Conservation (phyloP, 768 basidiomycete genomes). For the Tulasnella sp. region DNA sequence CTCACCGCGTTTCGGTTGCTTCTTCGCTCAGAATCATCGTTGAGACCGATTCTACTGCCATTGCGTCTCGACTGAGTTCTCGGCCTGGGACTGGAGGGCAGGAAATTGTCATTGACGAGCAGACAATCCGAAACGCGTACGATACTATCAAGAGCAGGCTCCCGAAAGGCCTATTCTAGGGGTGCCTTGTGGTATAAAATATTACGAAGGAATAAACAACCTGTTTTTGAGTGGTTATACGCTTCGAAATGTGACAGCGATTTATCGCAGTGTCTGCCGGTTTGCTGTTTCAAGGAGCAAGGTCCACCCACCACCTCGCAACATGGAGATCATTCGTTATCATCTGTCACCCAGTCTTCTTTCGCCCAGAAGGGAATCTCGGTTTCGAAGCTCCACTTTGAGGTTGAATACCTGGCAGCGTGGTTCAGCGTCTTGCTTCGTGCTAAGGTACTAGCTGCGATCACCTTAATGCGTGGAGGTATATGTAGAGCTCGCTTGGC, state of each 20-base stretch:
- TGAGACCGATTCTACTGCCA: conserved; percentile 93
- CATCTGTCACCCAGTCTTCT: conserved; percentile 33
- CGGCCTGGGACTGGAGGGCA: conserved; percentile 65
- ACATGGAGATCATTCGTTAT: not conserved
- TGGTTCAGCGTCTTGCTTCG: conserved; percentile 34
- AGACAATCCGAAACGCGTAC: conserved; percentile 90
- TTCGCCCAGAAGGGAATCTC: conserved; percentile 86
- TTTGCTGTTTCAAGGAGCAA: no score
- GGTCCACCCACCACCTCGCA: not conserved
- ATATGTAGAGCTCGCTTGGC: conserved; percentile 91
- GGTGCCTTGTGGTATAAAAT: not conserved
- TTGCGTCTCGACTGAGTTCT: conserved; percentile 91
- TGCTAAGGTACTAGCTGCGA: conserved; percentile 15
- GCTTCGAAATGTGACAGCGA: not conserved
- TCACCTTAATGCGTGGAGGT: conserved; percentile 81
- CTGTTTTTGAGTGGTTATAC: not conserved
- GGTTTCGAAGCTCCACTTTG: conserved; percentile 77
- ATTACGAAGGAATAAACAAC: conserved; percentile 4
- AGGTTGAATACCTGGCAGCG: conserved; percentile 52
- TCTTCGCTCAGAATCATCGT: conserved; percentile 74
- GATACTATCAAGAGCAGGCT: conserved; percentile 83
- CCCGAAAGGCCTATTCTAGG: conserved; percentile 71
- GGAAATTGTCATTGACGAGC: conserved; percentile 99
- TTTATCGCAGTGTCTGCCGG: no score
- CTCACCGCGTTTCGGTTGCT: not conserved